Conservation (phyloP, 1,139 yeast species). For the Nadsonia commutata region DNA sequence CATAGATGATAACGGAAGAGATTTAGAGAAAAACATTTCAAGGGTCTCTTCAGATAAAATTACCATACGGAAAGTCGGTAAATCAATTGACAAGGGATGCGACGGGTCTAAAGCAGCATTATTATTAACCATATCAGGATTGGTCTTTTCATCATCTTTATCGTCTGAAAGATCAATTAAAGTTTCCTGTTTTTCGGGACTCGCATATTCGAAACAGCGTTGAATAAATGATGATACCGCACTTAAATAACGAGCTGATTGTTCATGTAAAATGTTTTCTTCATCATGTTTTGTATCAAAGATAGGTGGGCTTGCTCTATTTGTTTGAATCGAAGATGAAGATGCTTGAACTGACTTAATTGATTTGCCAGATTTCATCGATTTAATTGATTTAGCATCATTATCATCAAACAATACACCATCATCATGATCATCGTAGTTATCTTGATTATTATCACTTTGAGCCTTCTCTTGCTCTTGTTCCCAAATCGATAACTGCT, state of each 20-base stretch:
- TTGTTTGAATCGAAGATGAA: constrained; percentile 2
- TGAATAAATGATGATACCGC: constrained; percentile 83
- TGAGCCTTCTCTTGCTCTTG: constrained; percentile 8
- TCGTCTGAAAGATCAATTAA: constrained; percentile 8
- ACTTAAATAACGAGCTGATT: constrained; percentile 64
- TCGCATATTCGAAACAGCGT: constrained; percentile 82
- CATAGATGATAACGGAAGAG: constrained; percentile 52
- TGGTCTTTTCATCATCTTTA: constrained; percentile 21
- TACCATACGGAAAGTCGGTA: constrained; percentile 92
- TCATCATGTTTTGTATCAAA: constrained; percentile 10
- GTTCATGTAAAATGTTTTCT: constrained; percentile 50
- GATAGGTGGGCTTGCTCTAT: not conserved
- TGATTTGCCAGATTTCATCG: constrained; percentile 1
- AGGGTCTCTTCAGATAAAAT: constrained; percentile 86
- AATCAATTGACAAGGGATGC: constrained; percentile 56
- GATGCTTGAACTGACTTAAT: constrained; percentile 3
- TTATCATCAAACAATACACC: constrained; percentile 3
- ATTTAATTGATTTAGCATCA: constrained; percentile 1
- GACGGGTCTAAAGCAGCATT: constrained; percentile 75
- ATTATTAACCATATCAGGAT: constrained; percentile 19
- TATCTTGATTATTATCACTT: constrained; percentile 7
- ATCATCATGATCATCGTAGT: constrained; percentile 4
- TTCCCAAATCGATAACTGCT: not conserved
- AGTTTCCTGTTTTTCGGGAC: constrained; percentile 37
- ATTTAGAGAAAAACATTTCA: constrained; percentile 63